Evolutionary conservation across 2,329 filamentous ascomycete genomes (phyloP).

Genomic region (Remersonia thermophila): DNA sequence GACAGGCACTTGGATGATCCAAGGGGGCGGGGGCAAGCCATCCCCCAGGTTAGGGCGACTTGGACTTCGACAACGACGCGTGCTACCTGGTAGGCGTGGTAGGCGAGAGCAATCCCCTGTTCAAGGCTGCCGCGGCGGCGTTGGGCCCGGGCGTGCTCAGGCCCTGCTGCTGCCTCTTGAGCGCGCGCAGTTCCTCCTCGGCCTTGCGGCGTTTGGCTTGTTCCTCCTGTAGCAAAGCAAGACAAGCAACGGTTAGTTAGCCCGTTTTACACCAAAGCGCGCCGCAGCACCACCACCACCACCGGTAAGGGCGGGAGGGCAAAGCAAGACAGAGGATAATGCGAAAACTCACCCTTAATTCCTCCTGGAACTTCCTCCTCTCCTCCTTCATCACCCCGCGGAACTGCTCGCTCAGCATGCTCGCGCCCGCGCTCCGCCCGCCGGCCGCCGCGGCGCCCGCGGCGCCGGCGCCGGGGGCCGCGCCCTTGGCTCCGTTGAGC

Average conservation of each 20-base stretch:
- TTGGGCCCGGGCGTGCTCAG: conserved; percentile 4
- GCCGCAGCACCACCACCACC: too few species aligned
- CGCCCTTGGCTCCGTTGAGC: conserved; percentile 25
- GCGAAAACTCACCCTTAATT: conserved; percentile 31
- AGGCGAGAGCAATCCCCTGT: conserved; percentile 27
- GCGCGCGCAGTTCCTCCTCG: conserved; percentile 36
- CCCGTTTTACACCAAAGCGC: too few species aligned
- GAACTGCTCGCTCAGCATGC: conserved; percentile 45
- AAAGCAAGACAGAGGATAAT: background rate
- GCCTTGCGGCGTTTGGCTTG: conserved; percentile 34
- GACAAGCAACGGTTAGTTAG: conserved; percentile 4
- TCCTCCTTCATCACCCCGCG: conserved; percentile 43
- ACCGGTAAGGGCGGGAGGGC: too few species aligned
- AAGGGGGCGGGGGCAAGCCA: too few species aligned
- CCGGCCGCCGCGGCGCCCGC: conserved; percentile 20
- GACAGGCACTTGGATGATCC: too few species aligned
- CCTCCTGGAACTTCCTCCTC: conserved; percentile 44
- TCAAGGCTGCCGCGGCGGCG: conserved; percentile 21
- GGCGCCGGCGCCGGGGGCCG: conserved; percentile 10
- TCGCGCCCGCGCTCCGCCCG: conserved; percentile 31
- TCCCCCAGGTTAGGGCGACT: too few species aligned
- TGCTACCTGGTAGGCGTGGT: too few species aligned
- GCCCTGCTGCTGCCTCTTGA: conserved; percentile 23
- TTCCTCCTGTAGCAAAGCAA: conserved; percentile 30
- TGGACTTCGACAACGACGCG: too few species aligned